These are phyloP conservation scores for Penstemon davidsonii DNA, from an alignment of 257 asterid genomes.

Conservation along the genomic window DNA sequence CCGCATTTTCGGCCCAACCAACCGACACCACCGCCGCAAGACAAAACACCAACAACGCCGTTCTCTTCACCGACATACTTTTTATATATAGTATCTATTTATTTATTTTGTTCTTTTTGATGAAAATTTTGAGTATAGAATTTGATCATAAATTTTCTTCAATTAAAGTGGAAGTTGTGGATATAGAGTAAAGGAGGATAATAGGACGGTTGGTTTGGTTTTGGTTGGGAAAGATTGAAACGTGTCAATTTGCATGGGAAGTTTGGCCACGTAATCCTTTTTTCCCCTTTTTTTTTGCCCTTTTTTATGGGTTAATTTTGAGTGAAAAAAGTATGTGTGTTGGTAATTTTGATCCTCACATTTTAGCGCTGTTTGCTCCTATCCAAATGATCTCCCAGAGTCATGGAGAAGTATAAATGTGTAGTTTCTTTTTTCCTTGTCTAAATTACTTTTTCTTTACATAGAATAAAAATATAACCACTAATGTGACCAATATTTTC, in stretches of 20 bases:
- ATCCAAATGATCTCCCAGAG: slow-evolving; percentile 3
- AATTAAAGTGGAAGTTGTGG: background rate
- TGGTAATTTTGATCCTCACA: background rate
- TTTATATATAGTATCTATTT: background rate
- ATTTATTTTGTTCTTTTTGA: background rate
- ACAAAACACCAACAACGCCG: slow-evolving; percentile 27
- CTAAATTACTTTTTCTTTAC: too few relatives aligned
- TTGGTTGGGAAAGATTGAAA: too few relatives aligned
- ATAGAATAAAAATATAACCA: too few relatives aligned
- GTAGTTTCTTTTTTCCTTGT: too few relatives aligned
- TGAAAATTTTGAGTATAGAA: background rate
- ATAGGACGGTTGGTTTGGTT: background rate
- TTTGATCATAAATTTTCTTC: background rate
- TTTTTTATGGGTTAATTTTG: too few relatives aligned
- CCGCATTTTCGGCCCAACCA: slow-evolving; percentile 27
- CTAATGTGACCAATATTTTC: too few relatives aligned
- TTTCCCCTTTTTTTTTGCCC: too few relatives aligned
- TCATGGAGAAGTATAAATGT: background rate
- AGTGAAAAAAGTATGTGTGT: too few relatives aligned
- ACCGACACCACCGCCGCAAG: slow-evolving; percentile 24
- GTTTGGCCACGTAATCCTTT: too few relatives aligned
- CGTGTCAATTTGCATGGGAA: too few relatives aligned
- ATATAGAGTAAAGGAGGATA: background rate
- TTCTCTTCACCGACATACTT: slow-evolving; percentile 19
- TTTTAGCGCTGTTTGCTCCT: slow-evolving; percentile 16